These are phyloP conservation scores for Phytophthora sp. DNA, from an alignment of 352 stramenopile genomes.

Conservation along the genomic window DNA sequence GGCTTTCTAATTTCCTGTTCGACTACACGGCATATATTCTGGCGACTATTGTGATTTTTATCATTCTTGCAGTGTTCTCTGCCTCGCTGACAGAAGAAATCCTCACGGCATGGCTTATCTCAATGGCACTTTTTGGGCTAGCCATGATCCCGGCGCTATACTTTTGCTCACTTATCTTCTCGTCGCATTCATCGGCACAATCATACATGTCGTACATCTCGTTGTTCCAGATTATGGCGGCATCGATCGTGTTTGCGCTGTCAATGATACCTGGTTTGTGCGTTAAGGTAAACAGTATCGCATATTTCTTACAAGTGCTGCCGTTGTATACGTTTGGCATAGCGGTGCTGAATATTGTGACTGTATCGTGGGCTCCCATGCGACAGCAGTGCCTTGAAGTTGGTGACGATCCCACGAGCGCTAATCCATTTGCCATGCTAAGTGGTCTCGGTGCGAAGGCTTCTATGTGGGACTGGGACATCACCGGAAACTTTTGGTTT, in stretches of 20 bases:
- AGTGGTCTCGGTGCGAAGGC: constrained; percentile 13
- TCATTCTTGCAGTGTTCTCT: constrained; percentile 47
- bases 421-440: constrained; percentile 26
- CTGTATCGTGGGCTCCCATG: constrained; percentile 46
- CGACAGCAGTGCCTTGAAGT: constrained; percentile 49
- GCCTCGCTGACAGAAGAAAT: constrained; percentile 39
- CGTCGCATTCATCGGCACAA: constrained; percentile 79
- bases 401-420: constrained; percentile 7
- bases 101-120: constrained; percentile 43
- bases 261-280: constrained; percentile 62
- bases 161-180: constrained; percentile 65
- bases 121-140: constrained; percentile 49
- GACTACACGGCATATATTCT: constrained; percentile 59
- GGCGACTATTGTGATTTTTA: constrained; percentile 33
- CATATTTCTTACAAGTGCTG: constrained; percentile 60
- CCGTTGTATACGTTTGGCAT: constrained; percentile 68
- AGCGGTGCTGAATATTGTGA: constrained; percentile 57
- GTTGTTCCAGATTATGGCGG: constrained; percentile 73
- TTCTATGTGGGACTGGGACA: constrained; percentile 60
- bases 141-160: constrained; percentile 75
- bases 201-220: constrained; percentile 79
- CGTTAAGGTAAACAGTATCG: constrained; percentile 39
- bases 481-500: constrained; percentile 47
- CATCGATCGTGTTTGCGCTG: constrained; percentile 50
- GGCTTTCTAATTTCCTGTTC: constrained; percentile 70